phyloP scores from a whole-genome alignment of 2,329 filamentous ascomycete species.

The Nannizziopsis arthrosporioides region DNA sequence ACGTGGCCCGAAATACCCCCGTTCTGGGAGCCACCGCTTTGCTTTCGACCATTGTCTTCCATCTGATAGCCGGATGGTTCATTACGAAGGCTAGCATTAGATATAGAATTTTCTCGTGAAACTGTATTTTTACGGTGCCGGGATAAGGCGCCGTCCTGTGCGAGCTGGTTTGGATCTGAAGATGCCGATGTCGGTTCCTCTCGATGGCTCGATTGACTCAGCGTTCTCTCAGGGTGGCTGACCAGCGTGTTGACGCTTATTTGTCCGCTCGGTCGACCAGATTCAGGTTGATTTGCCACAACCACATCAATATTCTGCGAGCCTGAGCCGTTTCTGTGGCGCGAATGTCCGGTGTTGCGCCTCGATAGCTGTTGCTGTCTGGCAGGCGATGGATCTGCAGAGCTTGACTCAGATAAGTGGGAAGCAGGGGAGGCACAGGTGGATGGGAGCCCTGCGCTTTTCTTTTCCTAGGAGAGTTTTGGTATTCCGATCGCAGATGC shows the following conservation, averaged over 20 bases:
- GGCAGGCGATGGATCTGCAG: conserved; percentile 3
- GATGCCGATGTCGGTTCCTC: conserved; percentile 2
- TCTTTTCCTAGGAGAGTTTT: conserved; percentile 73
- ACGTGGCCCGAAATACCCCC: not conserved
- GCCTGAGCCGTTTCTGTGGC: conserved; percentile 3
- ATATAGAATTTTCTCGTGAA: conserved; percentile 7
- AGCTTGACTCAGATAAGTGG: conserved; percentile 32
- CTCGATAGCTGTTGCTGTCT: not conserved
- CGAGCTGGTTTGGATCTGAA: conserved; percentile 6
- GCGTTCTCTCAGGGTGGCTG: conserved; percentile 3
- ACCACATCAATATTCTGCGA: not conserved
- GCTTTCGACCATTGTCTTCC: not conserved
- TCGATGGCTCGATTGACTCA: conserved; percentile 4
- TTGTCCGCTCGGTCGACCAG: conserved; percentile 1
- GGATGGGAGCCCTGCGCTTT: conserved; percentile 53
- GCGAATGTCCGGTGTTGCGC: conserved; percentile 2
- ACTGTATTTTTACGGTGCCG: conserved; percentile 4
- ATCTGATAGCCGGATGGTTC: not conserved
- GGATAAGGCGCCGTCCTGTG: conserved; percentile 1
- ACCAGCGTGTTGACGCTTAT: conserved; percentile 9
- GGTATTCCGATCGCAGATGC: conserved; percentile 47
- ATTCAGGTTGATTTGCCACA: not conserved
- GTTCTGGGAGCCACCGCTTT: not conserved
- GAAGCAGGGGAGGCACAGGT: conserved; percentile 42
- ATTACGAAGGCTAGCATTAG: conserved; percentile 1